Percentiles rank a stretch among this genome's conserved stretches.
Conservation (phyloP, 345 rosid species). For the Camelina sativa region DNA sequence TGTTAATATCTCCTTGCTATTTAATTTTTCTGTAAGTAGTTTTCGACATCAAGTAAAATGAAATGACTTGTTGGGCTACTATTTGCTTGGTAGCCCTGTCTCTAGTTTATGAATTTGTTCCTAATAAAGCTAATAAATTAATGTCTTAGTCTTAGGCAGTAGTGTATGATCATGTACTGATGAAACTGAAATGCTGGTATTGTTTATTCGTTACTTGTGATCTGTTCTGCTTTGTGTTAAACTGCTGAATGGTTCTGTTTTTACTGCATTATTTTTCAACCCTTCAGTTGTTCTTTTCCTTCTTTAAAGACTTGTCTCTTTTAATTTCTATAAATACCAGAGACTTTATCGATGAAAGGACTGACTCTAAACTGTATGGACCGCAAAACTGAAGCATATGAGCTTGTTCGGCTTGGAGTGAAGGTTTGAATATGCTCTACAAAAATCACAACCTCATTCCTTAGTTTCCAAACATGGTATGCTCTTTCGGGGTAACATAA, state of each 20-base stretch:
- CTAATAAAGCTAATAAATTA: background rate
- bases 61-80: constrained; percentile 11
- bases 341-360: constrained; percentile 99
- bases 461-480: constrained; percentile 19
- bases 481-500: constrained; percentile 15
- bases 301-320: constrained; percentile 7
- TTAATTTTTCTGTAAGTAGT: too few relatives aligned
- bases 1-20: background rate
- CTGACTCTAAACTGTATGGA: constrained; percentile 98
- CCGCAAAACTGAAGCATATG: constrained; percentile 97
- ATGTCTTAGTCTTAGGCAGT: background rate
- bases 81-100: background rate
- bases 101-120: background rate
- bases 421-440: constrained; percentile 61
- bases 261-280: background rate
- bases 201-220: constrained; percentile 6
- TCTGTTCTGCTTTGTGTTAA: constrained; percentile 10
- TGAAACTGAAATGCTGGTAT: constrained; percentile 7
- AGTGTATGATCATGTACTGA: constrained; percentile 24
- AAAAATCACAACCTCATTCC: background rate
- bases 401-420: constrained; percentile 90
- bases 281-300: constrained; percentile 3
- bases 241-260: background rate
- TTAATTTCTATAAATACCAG: constrained; percentile 50
- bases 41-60: background rate